Conservation (phyloP, 2,329 filamentous ascomycete genomes). For the Fusarium poae region DNA sequence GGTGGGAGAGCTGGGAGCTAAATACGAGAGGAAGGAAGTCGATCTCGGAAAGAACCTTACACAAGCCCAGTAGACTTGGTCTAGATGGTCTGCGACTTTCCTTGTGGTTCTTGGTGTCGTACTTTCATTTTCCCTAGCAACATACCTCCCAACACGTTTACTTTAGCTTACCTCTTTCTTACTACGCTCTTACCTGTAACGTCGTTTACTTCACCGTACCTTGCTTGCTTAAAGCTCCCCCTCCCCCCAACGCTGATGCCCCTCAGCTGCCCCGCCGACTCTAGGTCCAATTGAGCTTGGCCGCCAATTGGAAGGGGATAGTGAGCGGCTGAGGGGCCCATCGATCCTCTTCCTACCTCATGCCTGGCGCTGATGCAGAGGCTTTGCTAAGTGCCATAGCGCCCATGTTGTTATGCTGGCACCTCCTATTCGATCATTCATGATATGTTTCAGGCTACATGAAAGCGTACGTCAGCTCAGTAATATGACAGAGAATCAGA, state of each 20-base stretch:
- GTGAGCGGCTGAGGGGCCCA: conserved; percentile 24
- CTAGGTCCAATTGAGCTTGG: conserved; percentile 35
- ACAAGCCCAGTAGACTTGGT: neutral
- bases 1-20: conserved; percentile 35
- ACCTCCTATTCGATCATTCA: conserved; percentile 43
- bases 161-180: conserved; percentile 27
- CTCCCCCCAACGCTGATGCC: conserved; percentile 43
- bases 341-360: conserved; percentile 36
- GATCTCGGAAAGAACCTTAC: conserved; percentile 37
- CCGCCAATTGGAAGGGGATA: conserved; percentile 30
- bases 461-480: conserved; percentile 32
- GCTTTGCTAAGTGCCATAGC: conserved; percentile 21
- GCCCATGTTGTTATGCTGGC: conserved; percentile 42
- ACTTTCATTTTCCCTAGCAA: conserved; percentile 26
- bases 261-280: conserved; percentile 50
- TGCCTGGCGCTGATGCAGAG: conserved; percentile 38
- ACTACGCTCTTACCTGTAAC: conserved; percentile 31
- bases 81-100: conserved; percentile 4
- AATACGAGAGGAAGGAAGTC: conserved; percentile 38
- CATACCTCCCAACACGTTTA: conserved; percentile 12
- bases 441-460: conserved; percentile 13
- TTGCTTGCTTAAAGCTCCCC: conserved; percentile 44
- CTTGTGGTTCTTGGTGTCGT: conserved; percentile 33
- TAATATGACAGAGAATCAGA: neutral
- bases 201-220: conserved; percentile 35